Percentiles rank a stretch among this genome's conserved stretches.
Evolutionary conservation across 805 yeast species (phyloP).

Genomic region (Wickerhamiella sergipiensis): DNA sequence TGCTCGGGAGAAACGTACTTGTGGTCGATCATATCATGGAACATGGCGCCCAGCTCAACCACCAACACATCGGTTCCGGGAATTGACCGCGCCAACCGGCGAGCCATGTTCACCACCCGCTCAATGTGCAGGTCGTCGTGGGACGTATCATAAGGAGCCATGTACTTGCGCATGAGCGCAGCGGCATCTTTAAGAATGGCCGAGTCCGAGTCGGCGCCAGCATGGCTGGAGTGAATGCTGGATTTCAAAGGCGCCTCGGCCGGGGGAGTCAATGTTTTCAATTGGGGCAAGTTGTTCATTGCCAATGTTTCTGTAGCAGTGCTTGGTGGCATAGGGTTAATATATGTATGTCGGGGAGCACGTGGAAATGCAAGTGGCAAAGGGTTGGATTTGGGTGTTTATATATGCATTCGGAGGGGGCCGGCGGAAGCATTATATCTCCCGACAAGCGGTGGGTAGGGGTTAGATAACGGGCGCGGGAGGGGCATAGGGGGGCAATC

Average conservation of each 20-base stretch:
- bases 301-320: neutral
- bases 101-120: conserved; percentile 22
- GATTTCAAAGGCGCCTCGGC: neutral
- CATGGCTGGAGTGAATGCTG: neutral
- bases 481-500: too few relatives aligned
- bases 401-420: neutral
- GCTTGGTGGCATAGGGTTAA: neutral
- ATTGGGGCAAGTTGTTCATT: neutral
- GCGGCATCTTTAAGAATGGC: neutral
- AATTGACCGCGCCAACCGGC: conserved; percentile 14
- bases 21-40: conserved; percentile 24
- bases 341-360: neutral
- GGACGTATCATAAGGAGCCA: conserved; percentile 22
- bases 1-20: conserved; percentile 17
- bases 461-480: neutral
- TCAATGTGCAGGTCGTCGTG: conserved; percentile 23
- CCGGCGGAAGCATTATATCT: neutral
- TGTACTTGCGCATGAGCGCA: conserved; percentile 5
- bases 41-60: conserved; percentile 23
- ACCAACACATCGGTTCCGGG: conserved; percentile 15
- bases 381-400: neutral
- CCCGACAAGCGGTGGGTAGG: neutral
- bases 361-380: neutral
- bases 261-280: neutral
- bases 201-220: neutral